Conservation (phyloP, 139 green algal genomes). For the Chlamydomonas sphaeroides region DNA sequence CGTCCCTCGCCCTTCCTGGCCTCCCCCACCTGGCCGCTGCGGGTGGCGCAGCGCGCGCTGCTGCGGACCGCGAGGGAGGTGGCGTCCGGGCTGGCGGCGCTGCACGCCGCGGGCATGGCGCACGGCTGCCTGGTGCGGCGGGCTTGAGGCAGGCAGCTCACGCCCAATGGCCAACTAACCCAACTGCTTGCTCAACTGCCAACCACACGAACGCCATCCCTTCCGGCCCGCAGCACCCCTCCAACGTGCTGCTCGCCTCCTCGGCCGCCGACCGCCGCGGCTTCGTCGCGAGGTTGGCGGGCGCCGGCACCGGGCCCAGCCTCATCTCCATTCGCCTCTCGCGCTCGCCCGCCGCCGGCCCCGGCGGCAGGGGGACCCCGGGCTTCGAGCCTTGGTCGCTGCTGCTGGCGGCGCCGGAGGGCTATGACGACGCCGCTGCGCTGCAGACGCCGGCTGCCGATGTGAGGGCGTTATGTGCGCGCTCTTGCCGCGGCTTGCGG, state of each 20-base stretch:
- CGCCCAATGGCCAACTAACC: too few relatives aligned
- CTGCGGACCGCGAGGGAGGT: slow-evolving; percentile 35
- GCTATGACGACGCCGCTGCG: too few relatives aligned
- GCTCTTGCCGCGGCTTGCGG: too few relatives aligned
- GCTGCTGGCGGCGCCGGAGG: background rate
- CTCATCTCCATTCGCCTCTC: too few relatives aligned
- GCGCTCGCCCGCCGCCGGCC: too few relatives aligned
- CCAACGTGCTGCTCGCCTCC: background rate
- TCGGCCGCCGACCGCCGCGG: background rate
- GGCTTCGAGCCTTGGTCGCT: background rate
- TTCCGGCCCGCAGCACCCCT: too few relatives aligned
- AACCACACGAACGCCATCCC: too few relatives aligned
- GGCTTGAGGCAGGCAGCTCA: too few relatives aligned
- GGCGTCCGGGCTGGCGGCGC: slow-evolving; percentile 34
- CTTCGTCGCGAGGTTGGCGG: background rate
- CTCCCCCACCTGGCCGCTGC: background rate
- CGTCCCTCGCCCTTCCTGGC: background rate
- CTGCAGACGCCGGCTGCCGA: too few relatives aligned
- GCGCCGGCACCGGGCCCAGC: background rate
- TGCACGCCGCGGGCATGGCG: slow-evolving; percentile 59
- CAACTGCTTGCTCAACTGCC: too few relatives aligned
- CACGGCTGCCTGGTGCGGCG: background rate
- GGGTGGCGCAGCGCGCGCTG: background rate
- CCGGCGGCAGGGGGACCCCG: background rate
- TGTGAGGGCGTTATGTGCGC: too few relatives aligned